Evolutionary conservation across 1,139 yeast species (phyloP), one percentile per base, ranked within the genome.

Genomic region (Saccharomyces pastorianus): DNA sequence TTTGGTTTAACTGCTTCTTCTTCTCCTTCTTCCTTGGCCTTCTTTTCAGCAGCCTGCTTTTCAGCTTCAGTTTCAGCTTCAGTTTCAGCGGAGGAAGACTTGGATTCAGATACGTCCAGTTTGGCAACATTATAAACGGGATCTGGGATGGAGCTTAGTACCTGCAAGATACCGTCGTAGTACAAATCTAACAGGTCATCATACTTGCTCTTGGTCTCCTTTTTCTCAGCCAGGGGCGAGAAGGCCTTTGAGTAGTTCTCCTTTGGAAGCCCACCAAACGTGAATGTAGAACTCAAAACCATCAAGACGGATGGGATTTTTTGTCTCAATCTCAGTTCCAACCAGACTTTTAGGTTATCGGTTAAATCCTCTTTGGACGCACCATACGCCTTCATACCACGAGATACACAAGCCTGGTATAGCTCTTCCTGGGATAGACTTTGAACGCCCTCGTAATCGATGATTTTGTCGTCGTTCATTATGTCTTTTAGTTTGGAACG

Each of bases 51-150:
- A 26, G 53, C 53, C 25, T 32, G 41, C 23, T 51, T 28, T 17
- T 17, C 46, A 25, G 47, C 51, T 23, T 55, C 53, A 25, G 49
- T 50, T 44, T 55, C 58, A 41, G 53, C 51, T 23, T 55, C 53
- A 25, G 49, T 50, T 44, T 55, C 58, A 32, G 53, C 56, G 38
- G 57, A 46, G 9, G 53, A 47, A 20, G 59, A 52, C 34, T 62
- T 66, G 34, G 65, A 58, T 51, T 67, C 69, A 11, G 87, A 78
- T 63, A 93, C 90, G 67, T 90, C 96, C 61, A 91, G 80, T 73
- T 90, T 96, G 60, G 97, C 95, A 62, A 90, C 96, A 69, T 93
- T 95, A 74, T 88, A 93, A 55, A 91, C 89, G 71, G 93, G 97
- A 68, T 89, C 96, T 46, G 99, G 99, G 63, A 93, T 84, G 4